These are phyloP conservation scores for Fistulina hepatica DNA, from an alignment of 1,284 basidiomycete genomes.

Conservation along the genomic window DNA sequence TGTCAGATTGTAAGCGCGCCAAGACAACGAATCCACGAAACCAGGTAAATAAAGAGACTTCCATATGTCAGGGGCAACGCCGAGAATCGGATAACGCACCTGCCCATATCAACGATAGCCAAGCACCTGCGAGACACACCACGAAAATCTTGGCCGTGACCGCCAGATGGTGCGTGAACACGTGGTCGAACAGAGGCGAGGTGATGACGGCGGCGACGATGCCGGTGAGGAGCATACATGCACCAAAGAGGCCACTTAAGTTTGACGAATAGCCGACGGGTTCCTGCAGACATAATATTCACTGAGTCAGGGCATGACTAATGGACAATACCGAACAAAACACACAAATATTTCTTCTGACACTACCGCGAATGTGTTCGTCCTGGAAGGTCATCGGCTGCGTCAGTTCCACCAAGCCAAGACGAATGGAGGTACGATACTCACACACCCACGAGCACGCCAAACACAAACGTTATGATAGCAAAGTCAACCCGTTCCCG, in stretches of 20 bases:
- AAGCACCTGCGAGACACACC: slow-evolving; percentile 47
- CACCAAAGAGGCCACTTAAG: slow-evolving; percentile 57
- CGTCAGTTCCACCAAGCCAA: background rate
- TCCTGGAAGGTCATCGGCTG: slow-evolving; percentile 19
- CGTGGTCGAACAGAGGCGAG: slow-evolving; percentile 66
- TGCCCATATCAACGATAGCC: slow-evolving; percentile 33
- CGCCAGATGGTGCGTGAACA: slow-evolving; percentile 61
- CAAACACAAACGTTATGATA: slow-evolving; percentile 49
- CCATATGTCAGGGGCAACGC: background rate
- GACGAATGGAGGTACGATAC: slow-evolving; percentile 15
- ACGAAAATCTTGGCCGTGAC: slow-evolving; percentile 46
- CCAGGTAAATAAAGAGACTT: background rate
- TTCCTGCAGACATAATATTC: too few species aligned
- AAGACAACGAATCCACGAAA: background rate
- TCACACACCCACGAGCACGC: slow-evolving; percentile 51
- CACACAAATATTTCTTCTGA: slow-evolving; percentile 59
- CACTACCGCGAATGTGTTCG: slow-evolving; percentile 48
- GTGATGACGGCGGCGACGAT: slow-evolving; percentile 53
- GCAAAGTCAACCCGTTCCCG: slow-evolving; percentile 61
- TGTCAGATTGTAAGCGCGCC: background rate
- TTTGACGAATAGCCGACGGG: slow-evolving; percentile 63
- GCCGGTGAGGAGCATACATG: slow-evolving; percentile 55
- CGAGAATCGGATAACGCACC: slow-evolving; percentile 1
- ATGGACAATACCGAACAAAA: too few species aligned
- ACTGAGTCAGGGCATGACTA: too few species aligned